These are phyloP conservation scores for Ophiostoma angusticollis DNA, from an alignment of 2,329 filamentous ascomycete species.

Conservation along the genomic window DNA sequence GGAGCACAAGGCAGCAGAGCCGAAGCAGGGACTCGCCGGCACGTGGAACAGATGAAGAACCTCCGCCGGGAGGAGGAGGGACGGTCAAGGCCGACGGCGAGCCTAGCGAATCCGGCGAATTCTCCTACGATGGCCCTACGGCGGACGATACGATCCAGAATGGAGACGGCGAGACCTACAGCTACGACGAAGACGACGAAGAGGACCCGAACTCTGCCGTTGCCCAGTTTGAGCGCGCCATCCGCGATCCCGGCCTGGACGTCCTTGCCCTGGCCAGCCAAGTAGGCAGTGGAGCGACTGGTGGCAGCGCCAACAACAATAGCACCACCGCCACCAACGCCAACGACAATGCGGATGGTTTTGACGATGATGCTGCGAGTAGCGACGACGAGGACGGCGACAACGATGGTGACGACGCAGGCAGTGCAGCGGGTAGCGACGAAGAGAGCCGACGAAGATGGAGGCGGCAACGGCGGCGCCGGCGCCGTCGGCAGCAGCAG, in stretches of 20 bases:
- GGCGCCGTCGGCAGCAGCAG: slow-evolving; percentile 2
- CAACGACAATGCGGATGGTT: not conserved
- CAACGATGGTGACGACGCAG: not conserved
- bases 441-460: not conserved
- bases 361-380: too few species aligned
- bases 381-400: not conserved
- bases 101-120: slow-evolving; percentile 1
- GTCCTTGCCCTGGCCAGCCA: slow-evolving; percentile 42
- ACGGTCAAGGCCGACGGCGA: not conserved
- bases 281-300: slow-evolving; percentile 22
- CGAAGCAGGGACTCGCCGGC: too few species aligned
- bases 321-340: not conserved
- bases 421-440: too few species aligned
- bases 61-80: too few species aligned
- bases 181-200: slow-evolving; percentile 17
- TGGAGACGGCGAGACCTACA: slow-evolving; percentile 6
- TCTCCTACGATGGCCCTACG: not conserved
- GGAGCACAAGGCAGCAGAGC: too few species aligned
- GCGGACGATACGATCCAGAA: not conserved
- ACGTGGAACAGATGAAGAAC: too few species aligned
- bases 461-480: not conserved
- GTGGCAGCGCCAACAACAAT: not conserved
- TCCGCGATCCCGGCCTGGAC: slow-evolving; percentile 59
- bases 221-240: slow-evolving; percentile 63
- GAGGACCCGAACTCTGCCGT: slow-evolving; percentile 45